These are phyloP conservation scores for Cutaneotrichosporon sp. DNA, from an alignment of 1,284 basidiomycete species.

Conservation along the genomic window DNA sequence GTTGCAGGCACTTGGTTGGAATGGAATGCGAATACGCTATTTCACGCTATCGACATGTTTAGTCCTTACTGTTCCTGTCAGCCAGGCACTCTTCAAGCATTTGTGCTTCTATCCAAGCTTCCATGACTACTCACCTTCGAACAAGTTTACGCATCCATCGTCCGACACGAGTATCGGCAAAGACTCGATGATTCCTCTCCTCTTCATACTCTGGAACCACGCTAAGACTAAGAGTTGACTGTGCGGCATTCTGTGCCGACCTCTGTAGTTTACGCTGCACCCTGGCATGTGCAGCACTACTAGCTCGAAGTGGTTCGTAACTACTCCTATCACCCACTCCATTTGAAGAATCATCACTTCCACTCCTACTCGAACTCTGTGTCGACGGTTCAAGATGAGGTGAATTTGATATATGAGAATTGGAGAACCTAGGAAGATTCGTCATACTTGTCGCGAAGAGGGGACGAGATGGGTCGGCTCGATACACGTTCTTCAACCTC, in stretches of 20 bases:
- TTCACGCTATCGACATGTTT: too few species aligned
- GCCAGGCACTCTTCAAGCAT: background rate
- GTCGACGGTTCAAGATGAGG: background rate
- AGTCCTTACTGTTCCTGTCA: conserved; percentile 9
- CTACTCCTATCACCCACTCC: background rate
- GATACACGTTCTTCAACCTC: conserved; percentile 5
- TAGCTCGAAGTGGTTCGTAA: background rate
- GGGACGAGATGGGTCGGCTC: background rate
- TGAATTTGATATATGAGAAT: background rate
- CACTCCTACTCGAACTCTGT: background rate
- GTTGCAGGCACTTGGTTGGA: too few species aligned
- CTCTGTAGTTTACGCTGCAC: background rate
- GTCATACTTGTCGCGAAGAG: background rate
- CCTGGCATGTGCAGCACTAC: background rate
- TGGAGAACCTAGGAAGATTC: background rate
- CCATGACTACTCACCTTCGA: background rate
- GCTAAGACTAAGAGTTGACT: background rate
- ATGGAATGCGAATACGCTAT: too few species aligned
- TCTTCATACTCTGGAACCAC: conserved; percentile 1
- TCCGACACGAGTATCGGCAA: background rate
- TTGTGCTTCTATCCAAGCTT: background rate
- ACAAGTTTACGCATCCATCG: conserved; percentile 11
- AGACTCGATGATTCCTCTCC: conserved; percentile 11
- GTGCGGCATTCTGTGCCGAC: background rate
- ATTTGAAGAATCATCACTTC: background rate